Conservation (phyloP, 306 rosid genomes). For the Fragaria vesca region DNA sequence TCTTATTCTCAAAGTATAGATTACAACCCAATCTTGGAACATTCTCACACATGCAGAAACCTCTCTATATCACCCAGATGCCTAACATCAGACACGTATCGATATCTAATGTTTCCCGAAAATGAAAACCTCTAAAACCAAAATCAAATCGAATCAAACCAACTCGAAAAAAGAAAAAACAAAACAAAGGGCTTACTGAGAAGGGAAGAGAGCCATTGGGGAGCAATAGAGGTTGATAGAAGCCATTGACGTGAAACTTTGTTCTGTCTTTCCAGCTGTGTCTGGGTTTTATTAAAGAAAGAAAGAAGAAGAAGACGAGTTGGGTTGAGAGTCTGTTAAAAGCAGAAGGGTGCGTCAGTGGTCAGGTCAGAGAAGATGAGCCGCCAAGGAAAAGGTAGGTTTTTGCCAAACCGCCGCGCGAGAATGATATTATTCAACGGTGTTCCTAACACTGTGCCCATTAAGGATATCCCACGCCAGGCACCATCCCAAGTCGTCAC, state of each 20-base stretch:
- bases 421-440: background rate
- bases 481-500: background rate
- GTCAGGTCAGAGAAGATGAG: background rate
- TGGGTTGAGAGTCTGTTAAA: background rate
- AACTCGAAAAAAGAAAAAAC: background rate
- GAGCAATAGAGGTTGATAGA: constrained; percentile 25
- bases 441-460: background rate
- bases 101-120: background rate
- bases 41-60: background rate
- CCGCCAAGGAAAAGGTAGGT: background rate
- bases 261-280: background rate
- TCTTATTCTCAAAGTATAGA: background rate
- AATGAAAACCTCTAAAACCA: background rate
- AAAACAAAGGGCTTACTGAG: constrained; percentile 24
- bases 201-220: constrained; percentile 20
- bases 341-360: background rate
- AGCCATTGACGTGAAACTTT: constrained; percentile 24
- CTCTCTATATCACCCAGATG: background rate
- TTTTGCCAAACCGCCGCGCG: background rate
- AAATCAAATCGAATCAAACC: background rate
- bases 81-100: background rate
- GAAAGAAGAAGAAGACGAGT: background rate
- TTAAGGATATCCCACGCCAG: background rate
- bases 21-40: no score
- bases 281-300: background rate